A percentile compares a stretch with the other conserved stretches of the same genome.
phyloP scores from a whole-genome alignment of 257 asterid genomes.

The Nicotiana sylvestris region DNA sequence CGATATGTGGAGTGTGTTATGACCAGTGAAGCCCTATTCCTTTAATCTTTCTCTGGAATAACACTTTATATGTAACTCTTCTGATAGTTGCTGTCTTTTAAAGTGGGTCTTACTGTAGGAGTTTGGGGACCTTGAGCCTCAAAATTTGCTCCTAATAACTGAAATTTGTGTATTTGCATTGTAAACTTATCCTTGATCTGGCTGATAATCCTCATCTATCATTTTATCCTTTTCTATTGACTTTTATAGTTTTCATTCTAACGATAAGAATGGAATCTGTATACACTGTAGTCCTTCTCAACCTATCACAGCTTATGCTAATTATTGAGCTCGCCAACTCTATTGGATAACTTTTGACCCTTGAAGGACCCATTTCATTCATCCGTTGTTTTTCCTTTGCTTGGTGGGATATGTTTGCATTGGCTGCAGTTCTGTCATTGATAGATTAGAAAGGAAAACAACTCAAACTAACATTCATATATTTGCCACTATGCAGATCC shows the following conservation, averaged over 20 bases:
- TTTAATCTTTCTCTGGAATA: background rate
- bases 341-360: background rate
- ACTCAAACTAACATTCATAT: slow-evolving; percentile 16
- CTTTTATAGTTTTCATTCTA: background rate
- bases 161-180: background rate
- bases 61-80: background rate
- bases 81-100: background rate
- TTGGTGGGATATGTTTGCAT: background rate
- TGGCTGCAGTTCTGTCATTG: background rate
- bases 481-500: slow-evolving; percentile 58
- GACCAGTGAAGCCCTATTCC: background rate
- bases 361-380: background rate
- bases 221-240: background rate
- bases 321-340: background rate
- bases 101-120: background rate
- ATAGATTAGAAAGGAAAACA: background rate
- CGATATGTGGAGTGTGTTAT: background rate
- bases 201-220: background rate
- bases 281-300: background rate
- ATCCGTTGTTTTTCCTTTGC: background rate
- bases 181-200: background rate
- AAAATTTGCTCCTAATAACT: background rate
- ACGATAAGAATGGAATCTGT: background rate
- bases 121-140: background rate
- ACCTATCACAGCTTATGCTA: background rate